phyloP scores from a whole-genome alignment of 2,329 filamentous ascomycete genomes.

The Colletotrichum cuscutae region DNA sequence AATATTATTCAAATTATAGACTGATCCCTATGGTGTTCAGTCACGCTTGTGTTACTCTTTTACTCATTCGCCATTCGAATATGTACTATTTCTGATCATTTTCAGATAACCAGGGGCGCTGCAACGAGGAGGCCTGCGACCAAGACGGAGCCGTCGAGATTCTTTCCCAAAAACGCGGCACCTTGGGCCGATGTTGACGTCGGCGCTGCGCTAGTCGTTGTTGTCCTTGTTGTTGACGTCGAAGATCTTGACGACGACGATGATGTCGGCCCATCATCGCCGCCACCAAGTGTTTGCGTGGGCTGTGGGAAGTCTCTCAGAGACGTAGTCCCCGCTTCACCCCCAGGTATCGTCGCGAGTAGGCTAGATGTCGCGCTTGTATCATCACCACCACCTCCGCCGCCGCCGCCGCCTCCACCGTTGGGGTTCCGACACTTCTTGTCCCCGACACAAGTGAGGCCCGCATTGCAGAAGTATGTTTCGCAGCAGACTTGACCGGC shows the following conservation, averaged over 20 bases:
- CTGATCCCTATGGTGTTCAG: not conserved
- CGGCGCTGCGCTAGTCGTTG: not conserved
- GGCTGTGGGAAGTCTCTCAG: not conserved
- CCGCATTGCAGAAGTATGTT: no score
- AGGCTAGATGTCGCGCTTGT: not conserved
- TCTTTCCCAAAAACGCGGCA: not conserved
- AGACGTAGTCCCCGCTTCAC: not conserved
- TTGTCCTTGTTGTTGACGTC: slow-evolving; percentile 19
- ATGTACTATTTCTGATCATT: no score
- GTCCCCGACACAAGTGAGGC: no score
- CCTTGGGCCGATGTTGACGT: not conserved
- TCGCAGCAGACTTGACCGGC: no score
- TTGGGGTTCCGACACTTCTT: not conserved
- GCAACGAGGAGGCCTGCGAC: slow-evolving; percentile 9
- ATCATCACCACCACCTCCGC: not conserved
- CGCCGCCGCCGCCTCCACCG: not conserved
- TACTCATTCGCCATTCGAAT: not conserved
- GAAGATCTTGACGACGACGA: slow-evolving; percentile 8
- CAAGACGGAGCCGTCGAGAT: not conserved
- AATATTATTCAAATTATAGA: not conserved
- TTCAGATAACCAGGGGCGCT: not conserved
- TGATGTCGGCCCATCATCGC: not conserved
- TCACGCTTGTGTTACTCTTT: not conserved
- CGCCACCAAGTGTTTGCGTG: not conserved
- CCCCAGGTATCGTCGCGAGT: not conserved